phyloP scores from a whole-genome alignment of 75 land plant genomes.

The Sequoiadendron giganteum region DNA sequence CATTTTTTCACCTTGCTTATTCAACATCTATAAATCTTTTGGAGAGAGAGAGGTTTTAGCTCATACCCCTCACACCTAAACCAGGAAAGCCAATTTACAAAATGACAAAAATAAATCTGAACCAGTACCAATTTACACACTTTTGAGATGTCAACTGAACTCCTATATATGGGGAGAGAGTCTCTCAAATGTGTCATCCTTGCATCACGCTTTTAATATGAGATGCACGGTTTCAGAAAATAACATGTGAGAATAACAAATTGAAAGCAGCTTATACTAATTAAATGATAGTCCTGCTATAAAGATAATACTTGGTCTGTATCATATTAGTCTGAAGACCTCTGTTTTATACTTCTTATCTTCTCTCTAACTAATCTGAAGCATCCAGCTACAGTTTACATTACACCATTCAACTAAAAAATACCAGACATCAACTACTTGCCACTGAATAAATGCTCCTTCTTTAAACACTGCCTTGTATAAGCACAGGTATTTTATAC shows the following conservation, averaged over 20 bases:
- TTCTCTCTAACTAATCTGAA: not conserved
- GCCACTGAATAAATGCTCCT: not conserved
- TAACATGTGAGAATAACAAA: not conserved
- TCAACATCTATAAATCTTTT: too few relatives aligned
- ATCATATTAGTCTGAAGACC: not conserved
- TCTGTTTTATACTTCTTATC: not conserved
- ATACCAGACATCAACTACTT: not conserved
- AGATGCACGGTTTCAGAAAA: not conserved
- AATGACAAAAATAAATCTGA: too few relatives aligned
- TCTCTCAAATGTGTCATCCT: not conserved
- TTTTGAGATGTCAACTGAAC: not conserved
- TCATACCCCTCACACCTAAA: too few relatives aligned
- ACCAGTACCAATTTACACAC: not conserved
- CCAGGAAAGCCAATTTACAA: too few relatives aligned
- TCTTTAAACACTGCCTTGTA: not conserved
- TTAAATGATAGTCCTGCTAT: not conserved
- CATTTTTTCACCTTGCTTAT: too few relatives aligned
- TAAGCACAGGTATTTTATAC: not conserved
- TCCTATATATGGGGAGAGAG: not conserved
- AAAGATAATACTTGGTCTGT: not conserved
- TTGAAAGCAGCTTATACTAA: not conserved
- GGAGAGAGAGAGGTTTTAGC: too few relatives aligned
- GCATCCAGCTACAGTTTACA: not conserved
- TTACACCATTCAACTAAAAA: not conserved
- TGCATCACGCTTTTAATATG: not conserved